A percentile compares a stretch with the other conserved stretches of the same genome.
phyloP scores from a whole-genome alignment of 2,329 filamentous ascomycete species.

The Didymellaceae sp. region DNA sequence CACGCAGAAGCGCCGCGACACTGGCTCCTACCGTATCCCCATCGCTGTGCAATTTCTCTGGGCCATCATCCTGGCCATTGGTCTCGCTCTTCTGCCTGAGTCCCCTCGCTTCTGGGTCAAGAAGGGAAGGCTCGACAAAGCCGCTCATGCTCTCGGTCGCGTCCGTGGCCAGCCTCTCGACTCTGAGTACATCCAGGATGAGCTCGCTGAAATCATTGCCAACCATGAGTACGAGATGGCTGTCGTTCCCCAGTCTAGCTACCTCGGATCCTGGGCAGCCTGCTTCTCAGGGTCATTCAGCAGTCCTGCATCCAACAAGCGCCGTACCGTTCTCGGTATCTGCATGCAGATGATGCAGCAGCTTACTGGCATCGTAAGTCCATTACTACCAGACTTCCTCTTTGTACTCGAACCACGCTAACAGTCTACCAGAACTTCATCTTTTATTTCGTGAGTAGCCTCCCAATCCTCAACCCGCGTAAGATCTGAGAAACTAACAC shows the following conservation, averaged over 20 bases:
- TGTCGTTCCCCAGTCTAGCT: conserved; percentile 52
- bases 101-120: conserved; percentile 88
- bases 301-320: conserved; percentile 59
- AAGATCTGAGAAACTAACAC: background rate
- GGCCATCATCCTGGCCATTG: conserved; percentile 75
- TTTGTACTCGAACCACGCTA: too few relatives aligned
- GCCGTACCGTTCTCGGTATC: conserved; percentile 56
- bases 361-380: conserved; percentile 66
- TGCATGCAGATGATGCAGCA: conserved; percentile 60
- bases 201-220: conserved; percentile 86
- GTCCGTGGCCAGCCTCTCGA: conserved; percentile 77
- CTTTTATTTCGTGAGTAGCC: conserved; percentile 59
- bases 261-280: conserved; percentile 65
- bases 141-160: conserved; percentile 68
- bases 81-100: conserved; percentile 80
- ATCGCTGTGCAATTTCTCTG: conserved; percentile 83
- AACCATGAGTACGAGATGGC: conserved; percentile 87
- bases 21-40: conserved; percentile 76
- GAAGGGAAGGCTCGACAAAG: conserved; percentile 71
- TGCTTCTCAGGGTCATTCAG: conserved; percentile 64
- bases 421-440: too few relatives aligned
- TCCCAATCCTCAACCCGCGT: background rate
- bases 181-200: conserved; percentile 78
- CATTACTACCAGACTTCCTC: too few relatives aligned
- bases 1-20: conserved; percentile 68